Evolutionary conservation across 129 eudicot genomes (phyloP).

Genomic region (Arctium minus): DNA sequence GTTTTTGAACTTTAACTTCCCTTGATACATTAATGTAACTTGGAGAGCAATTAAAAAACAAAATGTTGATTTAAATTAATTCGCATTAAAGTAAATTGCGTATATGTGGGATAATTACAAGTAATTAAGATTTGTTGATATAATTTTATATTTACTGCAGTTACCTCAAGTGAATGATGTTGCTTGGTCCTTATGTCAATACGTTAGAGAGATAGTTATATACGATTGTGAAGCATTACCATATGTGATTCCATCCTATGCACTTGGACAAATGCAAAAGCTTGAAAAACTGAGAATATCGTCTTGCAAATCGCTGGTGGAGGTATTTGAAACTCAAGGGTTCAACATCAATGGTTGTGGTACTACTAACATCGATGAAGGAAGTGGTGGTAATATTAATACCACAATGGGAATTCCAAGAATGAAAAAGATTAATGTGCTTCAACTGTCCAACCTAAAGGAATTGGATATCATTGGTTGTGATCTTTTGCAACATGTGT

Average conservation of each 20-base stretch:
- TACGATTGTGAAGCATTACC: not conserved
- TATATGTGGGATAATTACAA: no score
- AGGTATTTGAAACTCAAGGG: constrained; percentile 4
- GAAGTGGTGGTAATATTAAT: not conserved
- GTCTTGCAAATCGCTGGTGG: not conserved
- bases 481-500: not conserved
- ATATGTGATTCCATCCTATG: not conserved
- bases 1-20: no score
- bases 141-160: no score
- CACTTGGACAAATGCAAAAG: not conserved
- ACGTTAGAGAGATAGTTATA: not conserved
- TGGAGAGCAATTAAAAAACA: no score
- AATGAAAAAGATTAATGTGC: not conserved
- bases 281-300: not conserved
- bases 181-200: not conserved
- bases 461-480: not conserved
- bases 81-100: no score
- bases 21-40: no score
- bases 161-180: no score
- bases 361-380: not conserved
- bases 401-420: not conserved
- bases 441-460: not conserved
- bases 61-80: no score
- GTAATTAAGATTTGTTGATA: no score
- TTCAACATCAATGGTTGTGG: not conserved